Percentiles rank a stretch among this genome's conserved stretches.
Evolutionary conservation across 1,284 basidiomycete genomes (phyloP).

Genomic region (Earliella scabrosa): DNA sequence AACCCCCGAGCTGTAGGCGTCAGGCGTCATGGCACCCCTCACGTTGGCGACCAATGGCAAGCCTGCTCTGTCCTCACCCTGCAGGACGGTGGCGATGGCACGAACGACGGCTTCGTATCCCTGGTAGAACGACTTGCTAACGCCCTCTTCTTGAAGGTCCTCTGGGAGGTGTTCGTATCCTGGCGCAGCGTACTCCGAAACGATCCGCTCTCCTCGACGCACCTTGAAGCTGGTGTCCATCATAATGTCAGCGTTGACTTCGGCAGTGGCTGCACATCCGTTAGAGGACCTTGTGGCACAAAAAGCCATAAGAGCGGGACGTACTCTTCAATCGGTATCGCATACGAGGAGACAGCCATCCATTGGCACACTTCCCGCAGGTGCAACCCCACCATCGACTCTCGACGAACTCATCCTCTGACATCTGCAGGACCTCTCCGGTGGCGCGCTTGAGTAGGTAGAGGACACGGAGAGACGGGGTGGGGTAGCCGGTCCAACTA

Average conservation of each 20-base stretch:
- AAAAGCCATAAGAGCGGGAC: not conserved
- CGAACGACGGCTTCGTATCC: not conserved
- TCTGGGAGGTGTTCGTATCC: not conserved
- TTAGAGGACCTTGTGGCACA: not conserved
- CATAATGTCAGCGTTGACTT: not conserved
- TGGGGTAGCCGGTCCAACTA: constrained; percentile 1
- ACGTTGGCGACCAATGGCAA: not conserved
- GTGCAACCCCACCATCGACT: constrained; percentile 21
- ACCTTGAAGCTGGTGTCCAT: not conserved
- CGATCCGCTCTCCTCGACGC: not conserved
- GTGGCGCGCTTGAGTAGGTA: constrained; percentile 13
- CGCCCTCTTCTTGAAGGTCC: not conserved
- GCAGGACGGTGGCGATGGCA: not conserved
- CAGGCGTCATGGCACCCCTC: not conserved
- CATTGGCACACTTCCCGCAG: constrained; percentile 21
- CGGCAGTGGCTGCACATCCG: not conserved
- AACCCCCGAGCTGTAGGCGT: not conserved
- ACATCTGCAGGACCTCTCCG: constrained; percentile 3
- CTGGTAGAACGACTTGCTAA: constrained; percentile 1
- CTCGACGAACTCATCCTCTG: constrained; percentile 14
- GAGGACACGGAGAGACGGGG: constrained; percentile 1
- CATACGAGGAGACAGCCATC: constrained; percentile 30
- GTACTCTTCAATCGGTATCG: constrained; percentile 6
- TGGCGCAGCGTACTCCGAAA: not conserved
- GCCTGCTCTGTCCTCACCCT: not conserved